These are phyloP conservation scores for Irpex lacteus DNA, from an alignment of 1,284 basidiomycete genomes.

Conservation along the genomic window DNA sequence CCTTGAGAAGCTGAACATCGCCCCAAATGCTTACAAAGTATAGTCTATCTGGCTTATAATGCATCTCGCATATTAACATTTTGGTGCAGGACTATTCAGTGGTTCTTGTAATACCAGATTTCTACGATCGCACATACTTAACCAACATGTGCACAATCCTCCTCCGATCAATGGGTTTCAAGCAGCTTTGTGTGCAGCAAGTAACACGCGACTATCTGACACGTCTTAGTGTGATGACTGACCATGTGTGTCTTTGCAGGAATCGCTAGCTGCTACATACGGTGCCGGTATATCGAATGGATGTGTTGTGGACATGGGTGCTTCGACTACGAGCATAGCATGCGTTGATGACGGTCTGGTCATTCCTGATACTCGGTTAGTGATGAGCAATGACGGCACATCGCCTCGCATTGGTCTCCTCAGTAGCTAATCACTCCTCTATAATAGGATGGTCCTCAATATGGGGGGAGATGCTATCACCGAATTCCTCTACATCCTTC, in stretches of 20 bases:
- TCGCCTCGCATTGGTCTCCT: neutral
- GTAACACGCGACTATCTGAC: conserved; percentile 35
- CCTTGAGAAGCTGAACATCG: conserved; percentile 60
- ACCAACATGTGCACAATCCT: conserved; percentile 78
- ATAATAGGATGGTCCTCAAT: conserved; percentile 71
- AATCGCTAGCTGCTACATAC: conserved; percentile 91
- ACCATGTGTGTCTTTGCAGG: conserved; percentile 42
- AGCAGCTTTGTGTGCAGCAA: conserved; percentile 88
- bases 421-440: neutral
- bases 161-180: conserved; percentile 85
- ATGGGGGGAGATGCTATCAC: conserved; percentile 96
- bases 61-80: neutral
- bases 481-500: conserved; percentile 79
- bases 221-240: neutral
- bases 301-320: conserved; percentile 95
- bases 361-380: conserved; percentile 82
- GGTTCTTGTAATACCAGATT: conserved; percentile 90
- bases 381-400: neutral
- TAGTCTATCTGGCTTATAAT: conserved; percentile 15
- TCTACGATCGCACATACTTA: conserved; percentile 85
- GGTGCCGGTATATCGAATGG: conserved; percentile 93
- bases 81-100: conserved; percentile 74
- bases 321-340: conserved; percentile 80
- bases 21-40: conserved; percentile 61
- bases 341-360: conserved; percentile 97